Conservation (phyloP, 2,329 filamentous ascomycete genomes). For the Beauveria scarabaeidicola region DNA sequence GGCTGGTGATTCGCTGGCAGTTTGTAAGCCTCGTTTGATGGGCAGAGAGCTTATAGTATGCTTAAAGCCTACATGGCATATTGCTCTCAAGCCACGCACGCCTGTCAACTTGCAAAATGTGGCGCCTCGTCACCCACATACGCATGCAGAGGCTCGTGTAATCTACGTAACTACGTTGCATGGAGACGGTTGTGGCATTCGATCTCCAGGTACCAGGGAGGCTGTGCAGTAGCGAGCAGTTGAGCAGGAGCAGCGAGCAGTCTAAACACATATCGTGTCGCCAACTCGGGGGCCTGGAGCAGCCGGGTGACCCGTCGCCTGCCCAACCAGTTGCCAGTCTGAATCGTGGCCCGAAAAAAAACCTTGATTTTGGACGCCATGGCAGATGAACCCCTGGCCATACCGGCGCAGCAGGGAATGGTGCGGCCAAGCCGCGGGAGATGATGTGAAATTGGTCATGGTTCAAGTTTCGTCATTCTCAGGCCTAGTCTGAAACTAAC, state of each 20-base stretch:
- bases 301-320: background rate
- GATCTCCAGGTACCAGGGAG: slow-evolving; percentile 1
- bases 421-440: slow-evolving; percentile 5
- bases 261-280: background rate
- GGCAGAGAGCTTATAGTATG: too few species aligned
- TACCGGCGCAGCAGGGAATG: background rate
- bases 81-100: background rate
- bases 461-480: slow-evolving; percentile 13
- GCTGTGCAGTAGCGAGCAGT: background rate
- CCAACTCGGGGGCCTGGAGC: background rate
- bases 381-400: slow-evolving; percentile 3
- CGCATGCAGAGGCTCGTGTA: background rate
- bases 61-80: background rate
- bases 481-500: slow-evolving; percentile 12
- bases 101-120: background rate
- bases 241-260: background rate
- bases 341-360: background rate
- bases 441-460: slow-evolving; percentile 9
- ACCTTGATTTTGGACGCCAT: background rate
- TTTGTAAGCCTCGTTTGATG: too few species aligned
- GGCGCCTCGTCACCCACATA: background rate
- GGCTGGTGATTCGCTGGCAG: too few species aligned
- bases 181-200: background rate
- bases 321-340: background rate
- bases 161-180: background rate